These are phyloP conservation scores for Sclerotinia nivalis DNA, from an alignment of 2,329 filamentous ascomycete species.

Conservation along the genomic window DNA sequence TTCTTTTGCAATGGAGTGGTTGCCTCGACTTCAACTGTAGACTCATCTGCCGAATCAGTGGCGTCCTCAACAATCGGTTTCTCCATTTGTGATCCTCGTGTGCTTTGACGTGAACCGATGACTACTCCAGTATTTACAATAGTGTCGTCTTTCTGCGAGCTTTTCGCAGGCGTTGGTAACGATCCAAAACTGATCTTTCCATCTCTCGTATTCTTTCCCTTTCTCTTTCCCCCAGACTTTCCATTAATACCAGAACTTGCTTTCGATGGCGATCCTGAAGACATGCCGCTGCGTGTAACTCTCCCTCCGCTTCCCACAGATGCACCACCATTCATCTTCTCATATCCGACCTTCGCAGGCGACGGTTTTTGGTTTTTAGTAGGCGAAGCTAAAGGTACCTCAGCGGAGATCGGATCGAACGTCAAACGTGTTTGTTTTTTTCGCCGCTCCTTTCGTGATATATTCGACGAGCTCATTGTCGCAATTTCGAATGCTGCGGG, in stretches of 20 bases:
- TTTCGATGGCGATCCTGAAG: background rate
- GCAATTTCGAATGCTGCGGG: slow-evolving; percentile 25
- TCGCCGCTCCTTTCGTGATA: slow-evolving; percentile 31
- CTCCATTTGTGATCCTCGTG: background rate
- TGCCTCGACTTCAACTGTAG: slow-evolving; percentile 16
- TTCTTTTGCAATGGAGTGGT: slow-evolving; percentile 26
- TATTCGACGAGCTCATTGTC: slow-evolving; percentile 29
- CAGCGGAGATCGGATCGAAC: slow-evolving; percentile 30
- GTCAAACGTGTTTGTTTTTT: slow-evolving; percentile 38
- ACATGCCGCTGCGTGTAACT: slow-evolving; percentile 5
- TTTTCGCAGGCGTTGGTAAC: slow-evolving; percentile 33
- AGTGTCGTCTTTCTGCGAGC: slow-evolving; percentile 28
- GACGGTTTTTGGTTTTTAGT: slow-evolving; percentile 27
- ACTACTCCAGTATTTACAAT: background rate
- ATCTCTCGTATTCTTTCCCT: slow-evolving; percentile 11
- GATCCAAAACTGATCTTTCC: slow-evolving; percentile 28
- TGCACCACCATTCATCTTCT: slow-evolving; percentile 14
- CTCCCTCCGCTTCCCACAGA: slow-evolving; percentile 11
- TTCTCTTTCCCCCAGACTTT: slow-evolving; percentile 10
- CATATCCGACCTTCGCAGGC: slow-evolving; percentile 36
- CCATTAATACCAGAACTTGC: background rate
- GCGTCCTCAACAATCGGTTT: background rate
- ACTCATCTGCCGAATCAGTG: slow-evolving; percentile 24
- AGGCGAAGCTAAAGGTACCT: slow-evolving; percentile 20
- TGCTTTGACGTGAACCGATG: slow-evolving; percentile 6